Percentiles rank a stretch among this genome's conserved stretches.
Conservation (phyloP, 2,329 filamentous ascomycete species). For the Paraconiothyrium brasiliense region DNA sequence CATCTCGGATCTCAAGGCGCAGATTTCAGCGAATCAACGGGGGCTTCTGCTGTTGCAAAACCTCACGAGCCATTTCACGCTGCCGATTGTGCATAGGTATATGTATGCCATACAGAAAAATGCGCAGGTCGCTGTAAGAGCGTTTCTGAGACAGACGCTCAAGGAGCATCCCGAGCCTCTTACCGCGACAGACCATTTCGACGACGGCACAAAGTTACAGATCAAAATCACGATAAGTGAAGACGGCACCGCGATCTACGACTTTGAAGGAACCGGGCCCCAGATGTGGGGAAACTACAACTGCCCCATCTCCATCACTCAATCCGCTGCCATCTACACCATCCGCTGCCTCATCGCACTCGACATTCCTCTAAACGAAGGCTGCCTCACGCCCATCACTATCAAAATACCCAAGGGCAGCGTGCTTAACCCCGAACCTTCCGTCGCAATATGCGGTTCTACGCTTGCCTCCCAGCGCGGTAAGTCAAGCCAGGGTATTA, state of each 20-base stretch:
- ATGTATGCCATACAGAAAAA: conserved; percentile 26
- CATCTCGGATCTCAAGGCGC: conserved; percentile 25
- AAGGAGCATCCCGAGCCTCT: conserved; percentile 4
- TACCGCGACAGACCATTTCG: conserved; percentile 21
- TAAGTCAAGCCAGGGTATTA: too few relatives aligned
- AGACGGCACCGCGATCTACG: conserved; percentile 22
- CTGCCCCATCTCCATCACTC: conserved; percentile 32
- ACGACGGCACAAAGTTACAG: conserved; percentile 24
- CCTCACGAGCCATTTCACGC: conserved; percentile 17
- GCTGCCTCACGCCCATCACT: conserved; percentile 49
- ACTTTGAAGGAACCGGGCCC: conserved; percentile 24
- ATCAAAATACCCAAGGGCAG: conserved; percentile 45
- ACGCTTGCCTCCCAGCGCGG: conserved; percentile 26
- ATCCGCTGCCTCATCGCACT: conserved; percentile 48
- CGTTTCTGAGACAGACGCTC: conserved; percentile 16
- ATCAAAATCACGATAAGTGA: conserved; percentile 16
- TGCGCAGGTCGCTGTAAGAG: conserved; percentile 21
- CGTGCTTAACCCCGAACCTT: conserved; percentile 47
- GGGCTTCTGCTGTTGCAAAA: conserved; percentile 18
- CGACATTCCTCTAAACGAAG: conserved; percentile 54
- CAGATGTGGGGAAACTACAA: conserved; percentile 25
- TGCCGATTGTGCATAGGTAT: conserved; percentile 20
- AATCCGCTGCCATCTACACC: conserved; percentile 53
- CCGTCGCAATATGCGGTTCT: conserved; percentile 41
- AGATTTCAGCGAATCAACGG: conserved; percentile 22